Conservation (phyloP, 1,139 yeast species). For the Saccharomycopsis hybrid region DNA sequence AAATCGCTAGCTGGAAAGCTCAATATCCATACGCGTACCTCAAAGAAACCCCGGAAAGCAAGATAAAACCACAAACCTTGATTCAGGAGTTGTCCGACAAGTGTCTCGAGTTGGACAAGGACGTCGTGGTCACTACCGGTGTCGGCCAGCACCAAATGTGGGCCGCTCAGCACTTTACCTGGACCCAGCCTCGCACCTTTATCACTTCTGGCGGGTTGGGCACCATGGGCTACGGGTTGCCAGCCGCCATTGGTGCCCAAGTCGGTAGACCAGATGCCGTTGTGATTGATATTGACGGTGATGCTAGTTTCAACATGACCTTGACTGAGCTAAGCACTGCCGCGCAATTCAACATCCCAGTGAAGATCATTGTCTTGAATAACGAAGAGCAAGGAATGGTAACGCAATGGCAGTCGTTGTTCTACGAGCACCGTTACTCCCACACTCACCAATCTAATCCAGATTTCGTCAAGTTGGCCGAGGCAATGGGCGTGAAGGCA, state of each 20-base stretch:
- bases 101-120: constrained; percentile 59
- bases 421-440: constrained; percentile 92
- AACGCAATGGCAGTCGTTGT: constrained; percentile 97
- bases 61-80: constrained; percentile 89
- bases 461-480: constrained; percentile 86
- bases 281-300: constrained; percentile 97
- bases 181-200: constrained; percentile 87
- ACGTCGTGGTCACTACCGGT: constrained; percentile 89
- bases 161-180: constrained; percentile 97
- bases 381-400: constrained; percentile 99
- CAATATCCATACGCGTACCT: constrained; percentile 82
- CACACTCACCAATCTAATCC: constrained; percentile 97
- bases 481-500: constrained; percentile 88
- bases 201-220: constrained; percentile 98
- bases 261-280: constrained; percentile 90
- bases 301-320: constrained; percentile 97
- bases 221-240: constrained; percentile 97
- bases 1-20: constrained; percentile 74
- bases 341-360: constrained; percentile 86
- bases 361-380: constrained; percentile 81
- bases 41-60: constrained; percentile 68
- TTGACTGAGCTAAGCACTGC: constrained; percentile 89
- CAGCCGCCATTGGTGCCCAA: constrained; percentile 98
- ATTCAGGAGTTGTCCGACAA: constrained; percentile 72
- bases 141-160: constrained; percentile 99